Evolutionary conservation across 768 basidiomycete genomes (phyloP).

Genomic region (Leccinum boreale): DNA sequence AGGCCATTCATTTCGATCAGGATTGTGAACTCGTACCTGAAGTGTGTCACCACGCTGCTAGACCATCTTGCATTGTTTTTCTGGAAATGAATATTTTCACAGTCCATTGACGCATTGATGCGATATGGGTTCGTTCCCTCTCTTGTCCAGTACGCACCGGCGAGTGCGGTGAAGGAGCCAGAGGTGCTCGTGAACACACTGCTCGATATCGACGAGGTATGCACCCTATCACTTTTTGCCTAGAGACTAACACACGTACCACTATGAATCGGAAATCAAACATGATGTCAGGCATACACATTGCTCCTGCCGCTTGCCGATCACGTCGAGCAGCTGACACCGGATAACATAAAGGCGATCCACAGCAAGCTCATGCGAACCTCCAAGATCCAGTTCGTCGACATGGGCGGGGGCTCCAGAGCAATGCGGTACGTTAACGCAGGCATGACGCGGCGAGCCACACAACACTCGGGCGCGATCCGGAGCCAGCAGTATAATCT

Average conservation of each 20-base stretch:
- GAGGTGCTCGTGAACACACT: constrained; percentile 19
- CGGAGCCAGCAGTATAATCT: constrained; percentile 33
- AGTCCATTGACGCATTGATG: constrained; percentile 28
- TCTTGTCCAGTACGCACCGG: constrained; percentile 20
- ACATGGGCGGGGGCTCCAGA: constrained; percentile 4
- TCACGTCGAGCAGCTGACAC: constrained; percentile 24
- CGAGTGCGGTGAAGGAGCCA: constrained; percentile 24
- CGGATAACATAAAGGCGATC: constrained; percentile 28
- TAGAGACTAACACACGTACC: neutral
- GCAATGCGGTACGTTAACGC: constrained; percentile 29
- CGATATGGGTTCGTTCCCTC: constrained; percentile 25
- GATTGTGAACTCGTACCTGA: constrained; percentile 20
- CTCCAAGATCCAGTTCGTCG: constrained; percentile 28
- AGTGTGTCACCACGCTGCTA: constrained; percentile 9
- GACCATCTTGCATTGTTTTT: neutral
- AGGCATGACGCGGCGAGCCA: constrained; percentile 26
- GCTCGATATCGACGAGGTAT: constrained; percentile 27
- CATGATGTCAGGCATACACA: constrained; percentile 22
- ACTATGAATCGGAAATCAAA: neutral
- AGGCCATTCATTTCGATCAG: constrained; percentile 29
- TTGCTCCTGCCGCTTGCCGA: constrained; percentile 22
- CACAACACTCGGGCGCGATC: constrained; percentile 29
- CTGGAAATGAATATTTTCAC: neutral
- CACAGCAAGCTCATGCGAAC: constrained; percentile 31
- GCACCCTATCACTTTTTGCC: neutral